Percentiles rank a stretch among this genome's conserved stretches.
Evolutionary conservation across 306 rosid genomes (phyloP).

Genomic region (Lotus japonicus): DNA sequence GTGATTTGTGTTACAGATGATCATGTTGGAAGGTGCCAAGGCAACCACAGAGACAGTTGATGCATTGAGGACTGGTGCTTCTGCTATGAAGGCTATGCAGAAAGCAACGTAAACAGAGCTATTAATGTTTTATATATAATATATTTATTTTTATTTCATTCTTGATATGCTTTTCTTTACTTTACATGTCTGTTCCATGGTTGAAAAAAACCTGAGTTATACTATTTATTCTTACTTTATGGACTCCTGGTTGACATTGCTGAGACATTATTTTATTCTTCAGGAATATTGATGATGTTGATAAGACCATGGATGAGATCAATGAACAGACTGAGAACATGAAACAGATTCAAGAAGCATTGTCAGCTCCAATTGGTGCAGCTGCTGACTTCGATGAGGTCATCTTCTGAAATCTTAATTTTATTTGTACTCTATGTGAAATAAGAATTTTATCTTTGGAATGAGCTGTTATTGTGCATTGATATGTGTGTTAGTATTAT

Average conservation of each 20-base stretch:
- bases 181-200: background rate
- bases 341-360: conserved; percentile 93
- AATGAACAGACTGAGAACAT: conserved; percentile 96
- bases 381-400: conserved; percentile 95
- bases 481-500: background rate
- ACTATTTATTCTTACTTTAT: background rate
- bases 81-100: conserved; percentile 96
- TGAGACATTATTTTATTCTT: background rate
- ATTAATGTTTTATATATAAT: background rate
- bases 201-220: background rate
- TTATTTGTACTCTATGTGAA: background rate
- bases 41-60: conserved; percentile 97
- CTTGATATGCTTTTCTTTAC: background rate
- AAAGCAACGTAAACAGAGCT: conserved; percentile 61
- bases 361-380: conserved; percentile 83
- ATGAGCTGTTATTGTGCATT: background rate
- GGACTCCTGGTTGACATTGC: background rate
- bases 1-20: conserved; percentile 58
- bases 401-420: background rate
- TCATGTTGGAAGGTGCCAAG: conserved; percentile 93
- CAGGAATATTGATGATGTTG: conserved; percentile 94
- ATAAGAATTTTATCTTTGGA: background rate
- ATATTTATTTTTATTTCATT: background rate
- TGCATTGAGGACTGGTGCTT: conserved; percentile 89
- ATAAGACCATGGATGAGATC: conserved; percentile 96